Base-by-base conservation (phyloP, 371 early-diverging fungal species). In the Lichtheimia ornata region DNA sequence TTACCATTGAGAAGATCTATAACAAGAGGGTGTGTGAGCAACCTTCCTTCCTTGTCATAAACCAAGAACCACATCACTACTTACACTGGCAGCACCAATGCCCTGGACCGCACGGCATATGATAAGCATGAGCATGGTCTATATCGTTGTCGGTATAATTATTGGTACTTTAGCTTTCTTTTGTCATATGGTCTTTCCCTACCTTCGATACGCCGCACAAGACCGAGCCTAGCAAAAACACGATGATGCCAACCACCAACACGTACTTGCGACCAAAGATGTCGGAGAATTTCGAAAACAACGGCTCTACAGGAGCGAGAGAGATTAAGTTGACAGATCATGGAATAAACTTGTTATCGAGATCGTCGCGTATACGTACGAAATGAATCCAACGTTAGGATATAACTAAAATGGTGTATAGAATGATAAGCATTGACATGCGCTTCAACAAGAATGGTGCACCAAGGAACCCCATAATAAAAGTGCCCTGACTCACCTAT, bases 181-280 rank as follows among this genome's bases (percentile, higher is more conserved):
- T 35, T 9, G 35, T 35, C 35, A 35, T 35, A 35, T 35, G 11
- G 50, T 44, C 9, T n/a, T 20, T 56, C 49, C 13, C 61, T 69
- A 77, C 77, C 58, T 71, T 43, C 3, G 79, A 62, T 14, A 75
- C 84, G 42, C 85, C 92, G 69, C 89, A 87, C 0, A 85, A 50
- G 15, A 83, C 49, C 3, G 87, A 86, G 2, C 87, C 90, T 42
- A 87, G 43, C 50, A 84, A 66, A 70, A 93, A 93, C 17, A 87
- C 51, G 24, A 62, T 44, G 43, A 87, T 79, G 28, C 87, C 84
- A 51, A 76, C 59, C 18, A 90, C 59, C 45, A 87, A 71, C 17
- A 84, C 80, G 50, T 70, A 59, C 69, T 89, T 89, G 11, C 90
- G 83, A 15, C 91, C 93, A 70, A 90, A 91, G 65, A 91, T 88